Evolutionary conservation across 2,329 filamentous ascomycete genomes (phyloP), one percentile per base, ranked within the genome.

Genomic region (Hymenoscyphus albidus): DNA sequence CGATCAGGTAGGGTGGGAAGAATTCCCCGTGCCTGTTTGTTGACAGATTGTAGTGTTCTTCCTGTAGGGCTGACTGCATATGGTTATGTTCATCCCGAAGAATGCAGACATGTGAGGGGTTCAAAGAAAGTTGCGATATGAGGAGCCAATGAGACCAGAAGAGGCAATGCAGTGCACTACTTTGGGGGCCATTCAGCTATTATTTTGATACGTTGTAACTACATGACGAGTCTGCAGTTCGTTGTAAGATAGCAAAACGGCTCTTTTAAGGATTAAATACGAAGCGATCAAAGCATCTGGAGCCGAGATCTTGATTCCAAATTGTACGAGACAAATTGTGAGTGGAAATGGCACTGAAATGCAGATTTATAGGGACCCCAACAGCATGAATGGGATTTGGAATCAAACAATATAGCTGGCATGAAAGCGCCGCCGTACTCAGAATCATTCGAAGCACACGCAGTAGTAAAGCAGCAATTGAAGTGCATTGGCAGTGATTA

Each of bases 51-150:
- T 58, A 31, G 27, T 38, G 55, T 58, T 39, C 31, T 58, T 22
- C 27, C 27, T 58, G 35, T 58, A 58, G 55, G 55, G 55, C 55
- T 58, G 55, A 58, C 55, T 58, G 55, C 55, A 32, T 27, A 14
- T 27, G 22, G 54, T 31, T 31, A 27, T 22, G 16, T n/a, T n/a
- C 55, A 35, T 58, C 18, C 55, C 31, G 13, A n/a, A 31, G 27
- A n/a, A 22, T 22, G 44, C 44, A n/a, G 27, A 27, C 27, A 27
- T 27, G 27, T 27, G 55, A 38, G 55, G 55, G 55, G 32, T 57
- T n/a, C 16, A 38, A 38, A 14, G 16, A 35, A n/a, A 31, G 55
- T 22, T 58, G 14, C 22, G 31, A 27, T 18, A 54, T 22, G n/a
- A 10, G 10, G 18, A 35, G 35, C 35, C 35, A 35, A 35, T 35